Base-by-base conservation (phyloP, 2,329 filamentous ascomycete genomes). In the Claviceps spartinae region DNA sequence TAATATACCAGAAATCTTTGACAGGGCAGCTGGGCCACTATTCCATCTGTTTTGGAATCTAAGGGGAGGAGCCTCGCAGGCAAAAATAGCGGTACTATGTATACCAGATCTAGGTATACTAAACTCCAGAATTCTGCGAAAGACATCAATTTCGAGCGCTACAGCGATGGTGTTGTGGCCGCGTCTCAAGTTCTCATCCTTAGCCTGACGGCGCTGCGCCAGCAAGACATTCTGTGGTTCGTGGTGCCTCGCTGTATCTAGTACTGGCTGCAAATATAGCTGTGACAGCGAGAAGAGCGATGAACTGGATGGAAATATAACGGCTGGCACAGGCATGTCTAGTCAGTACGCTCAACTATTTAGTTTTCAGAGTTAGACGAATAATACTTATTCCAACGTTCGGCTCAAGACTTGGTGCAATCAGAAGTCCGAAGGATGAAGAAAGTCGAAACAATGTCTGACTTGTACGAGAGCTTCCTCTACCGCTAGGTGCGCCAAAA, bases 101-200 rank as follows among this genome's bases (percentile, higher is more conserved):
- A 22, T 9, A 50, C 38, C 54, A 24, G 54, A 40, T 50, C 54
- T 46, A 54, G 37, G 42, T 6, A 55, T 56, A 36, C 66, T 66
- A 57, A 80, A 82, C 42, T 76, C 75, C 34, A 95, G 72, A 14
- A 95, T 71, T 55, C 80, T 79, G 26, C 77, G 73, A 34, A 78
- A 73, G 46, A 80, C 81, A 62, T 95, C 82, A 54, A 97, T 76
- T n/a, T 86, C 78, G 49, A 97, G 73, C 2, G 93, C 93, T 16
- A 83, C 72, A 8, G 90, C 89, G 52, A 98, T 69, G 30, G 88
- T 81, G 42, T 78, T 77, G 60, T 86, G 80, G 62, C 95, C 34
- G 8, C 20, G 86, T 50, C 78, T 81, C 52, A 84, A 79, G 13
- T 76, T 69, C 42, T 88, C 80, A 14, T 41, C 30, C 24, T 30